Conservation (phyloP, 148 eudicot species). For the Vaccinium macrocarpon region DNA sequence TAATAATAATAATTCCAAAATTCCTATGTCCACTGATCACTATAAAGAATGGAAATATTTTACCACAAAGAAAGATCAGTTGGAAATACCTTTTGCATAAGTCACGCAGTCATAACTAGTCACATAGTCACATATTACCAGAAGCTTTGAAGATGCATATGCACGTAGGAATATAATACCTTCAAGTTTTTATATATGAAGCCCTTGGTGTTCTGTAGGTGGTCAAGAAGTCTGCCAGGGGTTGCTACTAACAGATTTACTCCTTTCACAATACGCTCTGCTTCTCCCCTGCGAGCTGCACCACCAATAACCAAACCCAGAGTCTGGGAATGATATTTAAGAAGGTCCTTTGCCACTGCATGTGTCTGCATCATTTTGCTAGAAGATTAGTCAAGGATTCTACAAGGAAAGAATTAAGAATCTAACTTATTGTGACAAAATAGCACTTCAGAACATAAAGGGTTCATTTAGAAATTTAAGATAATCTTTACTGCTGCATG, state of each 20-base stretch:
- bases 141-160: not conserved
- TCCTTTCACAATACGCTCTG: slow-evolving; percentile 80
- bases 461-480: not conserved
- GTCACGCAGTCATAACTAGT: not conserved
- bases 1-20: not conserved
- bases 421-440: not conserved
- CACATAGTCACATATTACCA: not conserved
- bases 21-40: not conserved
- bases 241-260: slow-evolving; percentile 83
- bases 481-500: not conserved
- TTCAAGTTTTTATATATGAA: slow-evolving; percentile 69
- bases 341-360: slow-evolving; percentile 80
- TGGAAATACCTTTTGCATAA: not conserved
- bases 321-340: slow-evolving; percentile 86
- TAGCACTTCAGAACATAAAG: not conserved
- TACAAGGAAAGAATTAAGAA: not conserved
- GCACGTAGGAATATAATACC: slow-evolving; percentile 32
- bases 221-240: slow-evolving; percentile 96
- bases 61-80: not conserved
- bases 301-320: slow-evolving; percentile 90
- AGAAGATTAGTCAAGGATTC: not conserved
- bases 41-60: not conserved
- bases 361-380: slow-evolving; percentile 61
- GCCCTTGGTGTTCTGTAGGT: slow-evolving; percentile 80
- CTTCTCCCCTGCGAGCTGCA: slow-evolving; percentile 66